Evolutionary conservation across 352 stramenopile species (phyloP), one percentile per base, ranked within the genome.

Genomic region (Phytophthora sp.): DNA sequence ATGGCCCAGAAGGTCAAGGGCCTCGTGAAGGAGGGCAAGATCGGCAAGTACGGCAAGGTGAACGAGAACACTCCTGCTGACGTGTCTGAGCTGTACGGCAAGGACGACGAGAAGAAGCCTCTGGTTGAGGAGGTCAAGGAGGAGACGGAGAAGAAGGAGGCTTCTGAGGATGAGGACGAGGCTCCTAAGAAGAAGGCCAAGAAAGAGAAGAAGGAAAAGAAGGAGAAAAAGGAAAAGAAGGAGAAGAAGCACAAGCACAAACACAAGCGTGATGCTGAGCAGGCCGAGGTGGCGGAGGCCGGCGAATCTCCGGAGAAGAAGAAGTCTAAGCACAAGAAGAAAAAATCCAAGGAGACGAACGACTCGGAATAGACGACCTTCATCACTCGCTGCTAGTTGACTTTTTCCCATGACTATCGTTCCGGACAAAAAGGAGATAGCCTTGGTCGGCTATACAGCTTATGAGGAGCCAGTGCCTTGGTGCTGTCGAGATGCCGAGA

Each of bases 1-100:
- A 98, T 99, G 87, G 98, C 98, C 4, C 92, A 98, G 69, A 98
- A 98, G 76, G 99, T 99, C 69, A 99, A 99, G 89, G 84, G 80
- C 10, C 83, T 99, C 10, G 98, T 99, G 20, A 98, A 98, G 72
- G 90, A 95, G 21, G 86, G 88, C 50, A 95, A 94, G 76, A 93
- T 96, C 55, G 88, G 86, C 77, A 96, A 96, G 75, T 96, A 89
- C 51, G 88, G 88, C 74, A 94, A 94, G 63, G 84, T 94, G 53
- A 96, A 96, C 73, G 86, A 92, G 54, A 89, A 70, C 68, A 96
- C 88, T n/a, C 88, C 88, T 0, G 45, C 74, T 0, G 84, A 94
- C 6, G 83, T 96, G 30, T 86, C 82, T 44, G 79, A 87, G 53
- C 62, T 95, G 44, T 96, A 96, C 69, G 61, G 55, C 24, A 72